These are phyloP conservation scores for Aspergillus aculeatus DNA, from an alignment of 2,329 filamentous ascomycete genomes.

Conservation along the genomic window DNA sequence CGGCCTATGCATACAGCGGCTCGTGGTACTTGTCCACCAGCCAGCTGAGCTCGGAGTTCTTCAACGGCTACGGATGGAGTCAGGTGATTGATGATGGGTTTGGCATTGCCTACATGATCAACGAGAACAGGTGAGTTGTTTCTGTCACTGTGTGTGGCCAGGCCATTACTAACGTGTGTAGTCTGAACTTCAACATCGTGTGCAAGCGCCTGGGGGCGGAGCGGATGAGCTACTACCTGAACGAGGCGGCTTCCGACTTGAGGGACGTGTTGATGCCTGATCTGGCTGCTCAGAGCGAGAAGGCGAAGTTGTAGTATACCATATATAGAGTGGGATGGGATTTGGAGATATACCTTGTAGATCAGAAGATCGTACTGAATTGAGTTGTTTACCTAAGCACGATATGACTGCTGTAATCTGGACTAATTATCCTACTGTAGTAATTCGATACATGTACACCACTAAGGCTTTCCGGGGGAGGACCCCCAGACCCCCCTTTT, in stretches of 20 bases:
- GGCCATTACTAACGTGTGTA: constrained; percentile 37
- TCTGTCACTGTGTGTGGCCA: background rate
- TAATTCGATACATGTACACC: no score
- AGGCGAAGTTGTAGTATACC: constrained; percentile 76
- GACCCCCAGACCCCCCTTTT: no score
- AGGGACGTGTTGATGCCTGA: constrained; percentile 81
- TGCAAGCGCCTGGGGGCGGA: constrained; percentile 88
- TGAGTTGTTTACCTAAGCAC: no score
- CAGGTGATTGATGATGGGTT: constrained; percentile 96
- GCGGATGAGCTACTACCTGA: constrained; percentile 93
- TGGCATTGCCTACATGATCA: constrained; percentile 99
- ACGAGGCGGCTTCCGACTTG: constrained; percentile 88
- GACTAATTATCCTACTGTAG: no score
- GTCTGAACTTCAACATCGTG: constrained; percentile 96
- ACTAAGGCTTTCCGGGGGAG: no score
- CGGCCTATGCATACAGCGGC: constrained; percentile 76
- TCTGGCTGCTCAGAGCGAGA: constrained; percentile 64
- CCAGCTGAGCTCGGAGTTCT: constrained; percentile 93
- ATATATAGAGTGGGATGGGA: background rate
- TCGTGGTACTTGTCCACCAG: constrained; percentile 88
- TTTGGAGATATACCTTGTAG: no score
- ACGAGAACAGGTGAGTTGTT: constrained; percentile 77
- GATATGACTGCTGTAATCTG: no score
- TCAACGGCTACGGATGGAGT: constrained; percentile 98
- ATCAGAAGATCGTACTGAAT: no score